Evolutionary conservation across 768 basidiomycete species (phyloP).

Genomic region (Inosperma sp.): DNA sequence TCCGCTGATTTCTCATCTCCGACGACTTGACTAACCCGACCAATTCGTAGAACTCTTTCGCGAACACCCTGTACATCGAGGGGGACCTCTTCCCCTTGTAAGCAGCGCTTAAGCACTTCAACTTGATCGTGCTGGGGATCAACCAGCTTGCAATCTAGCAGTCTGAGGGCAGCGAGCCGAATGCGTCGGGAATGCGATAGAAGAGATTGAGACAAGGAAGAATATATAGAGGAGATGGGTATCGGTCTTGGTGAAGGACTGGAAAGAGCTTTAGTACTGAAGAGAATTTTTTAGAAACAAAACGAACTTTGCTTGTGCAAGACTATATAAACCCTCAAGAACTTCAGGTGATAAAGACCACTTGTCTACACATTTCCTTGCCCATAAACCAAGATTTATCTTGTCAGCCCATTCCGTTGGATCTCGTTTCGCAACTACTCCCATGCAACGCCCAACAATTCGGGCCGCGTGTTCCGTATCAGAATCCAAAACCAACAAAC

Average conservation of each 20-base stretch:
- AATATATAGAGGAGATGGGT: constrained; percentile 49
- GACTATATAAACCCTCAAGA: constrained; percentile 48
- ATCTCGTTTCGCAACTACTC: constrained; percentile 43
- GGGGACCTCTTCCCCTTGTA: constrained; percentile 77
- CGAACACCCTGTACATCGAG: constrained; percentile 77
- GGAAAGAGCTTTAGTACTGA: not conserved
- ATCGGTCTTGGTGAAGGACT: constrained; percentile 28
- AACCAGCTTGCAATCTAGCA: constrained; percentile 54
- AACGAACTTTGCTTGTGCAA: constrained; percentile 45
- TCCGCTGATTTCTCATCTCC: constrained; percentile 57
- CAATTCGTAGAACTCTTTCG: constrained; percentile 77
- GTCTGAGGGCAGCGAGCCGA: constrained; percentile 58
- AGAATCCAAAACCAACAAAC: constrained; percentile 24
- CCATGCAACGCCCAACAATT: constrained; percentile 59
- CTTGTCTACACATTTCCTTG: constrained; percentile 34
- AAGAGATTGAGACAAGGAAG: constrained; percentile 47
- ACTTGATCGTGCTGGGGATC: constrained; percentile 37
- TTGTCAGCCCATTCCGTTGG: constrained; percentile 42
- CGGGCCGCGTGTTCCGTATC: constrained; percentile 42
- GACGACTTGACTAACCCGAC: constrained; percentile 61
- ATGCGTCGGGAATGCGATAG: constrained; percentile 68
- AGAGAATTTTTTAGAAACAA: not conserved
- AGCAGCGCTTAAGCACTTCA: constrained; percentile 59
- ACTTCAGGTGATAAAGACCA: constrained; percentile 61
- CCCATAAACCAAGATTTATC: constrained; percentile 50